A percentile compares a stretch with the other conserved stretches of the same genome.
Evolutionary conservation across 306 rosid species (phyloP).

Genomic region (Mucuna pruriens): DNA sequence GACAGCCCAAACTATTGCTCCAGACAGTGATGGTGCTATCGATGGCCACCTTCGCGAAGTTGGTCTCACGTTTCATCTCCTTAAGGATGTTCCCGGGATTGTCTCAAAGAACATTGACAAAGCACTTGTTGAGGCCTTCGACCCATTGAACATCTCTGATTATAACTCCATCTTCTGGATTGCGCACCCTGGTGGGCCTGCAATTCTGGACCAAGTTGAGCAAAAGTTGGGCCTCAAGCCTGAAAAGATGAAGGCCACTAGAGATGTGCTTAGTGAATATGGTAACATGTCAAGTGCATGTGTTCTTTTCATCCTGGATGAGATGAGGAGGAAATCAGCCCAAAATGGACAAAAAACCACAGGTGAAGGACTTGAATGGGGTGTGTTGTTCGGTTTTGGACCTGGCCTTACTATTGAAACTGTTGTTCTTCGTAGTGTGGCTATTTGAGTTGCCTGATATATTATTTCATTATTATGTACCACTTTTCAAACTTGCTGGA

Average conservation of each 20-base stretch:
- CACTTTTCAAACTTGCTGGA: neutral
- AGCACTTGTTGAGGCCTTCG: conserved; percentile 37
- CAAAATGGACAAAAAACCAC: conserved; percentile 49
- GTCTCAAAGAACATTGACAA: conserved; percentile 40
- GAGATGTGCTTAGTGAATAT: conserved; percentile 61
- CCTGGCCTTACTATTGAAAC: conserved; percentile 81
- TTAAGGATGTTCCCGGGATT: conserved; percentile 45
- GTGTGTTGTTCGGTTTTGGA: conserved; percentile 73
- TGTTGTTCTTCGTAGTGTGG: conserved; percentile 58
- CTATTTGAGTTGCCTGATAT: neutral
- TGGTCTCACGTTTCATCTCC: conserved; percentile 41
- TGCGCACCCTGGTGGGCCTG: conserved; percentile 43
- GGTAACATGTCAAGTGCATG: conserved; percentile 89
- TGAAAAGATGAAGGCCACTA: conserved; percentile 44
- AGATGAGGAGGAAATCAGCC: conserved; percentile 60
- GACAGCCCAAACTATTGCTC: conserved; percentile 68
- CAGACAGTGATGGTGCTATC: conserved; percentile 64
- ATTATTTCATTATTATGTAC: neutral
- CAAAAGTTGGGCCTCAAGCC: conserved; percentile 23
- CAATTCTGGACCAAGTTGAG: conserved; percentile 43
- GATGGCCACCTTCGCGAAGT: conserved; percentile 47
- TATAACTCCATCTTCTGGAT: conserved; percentile 49
- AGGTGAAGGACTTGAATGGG: conserved; percentile 64
- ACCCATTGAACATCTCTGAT: conserved; percentile 39
- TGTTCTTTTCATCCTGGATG: conserved; percentile 68